phyloP scores from a whole-genome alignment of 2,329 filamentous ascomycete species.

The Pezicula rhizophila region DNA sequence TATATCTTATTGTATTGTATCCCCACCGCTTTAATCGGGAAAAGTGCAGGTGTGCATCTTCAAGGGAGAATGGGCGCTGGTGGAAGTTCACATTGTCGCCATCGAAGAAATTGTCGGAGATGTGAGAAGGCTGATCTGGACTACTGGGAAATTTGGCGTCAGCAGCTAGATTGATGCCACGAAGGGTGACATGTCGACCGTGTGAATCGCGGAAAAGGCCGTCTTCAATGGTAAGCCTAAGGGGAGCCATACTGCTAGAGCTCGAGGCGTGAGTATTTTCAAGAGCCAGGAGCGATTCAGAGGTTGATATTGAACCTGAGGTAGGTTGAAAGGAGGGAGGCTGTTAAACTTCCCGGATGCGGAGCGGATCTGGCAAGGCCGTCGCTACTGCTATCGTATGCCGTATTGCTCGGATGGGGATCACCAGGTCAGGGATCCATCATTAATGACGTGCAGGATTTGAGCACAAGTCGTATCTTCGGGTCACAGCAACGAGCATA shows the following conservation, averaged over 20 bases:
- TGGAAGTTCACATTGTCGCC: slow-evolving; percentile 89
- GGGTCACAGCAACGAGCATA: no score
- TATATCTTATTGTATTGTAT: slow-evolving; percentile 92
- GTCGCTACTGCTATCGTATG: no score
- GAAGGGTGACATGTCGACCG: slow-evolving; percentile 78
- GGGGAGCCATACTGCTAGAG: slow-evolving; percentile 56
- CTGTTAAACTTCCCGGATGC: no score
- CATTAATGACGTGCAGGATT: no score
- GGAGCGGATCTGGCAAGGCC: no score
- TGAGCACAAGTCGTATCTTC: no score
- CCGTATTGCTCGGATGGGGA: no score
- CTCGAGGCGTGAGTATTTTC: background rate
- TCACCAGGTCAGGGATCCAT: background rate
- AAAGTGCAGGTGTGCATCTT: slow-evolving; percentile 83
- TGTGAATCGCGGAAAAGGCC: slow-evolving; percentile 75
- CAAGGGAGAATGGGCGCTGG: slow-evolving; percentile 72
- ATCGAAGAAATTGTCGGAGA: slow-evolving; percentile 77
- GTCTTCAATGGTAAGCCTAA: slow-evolving; percentile 79
- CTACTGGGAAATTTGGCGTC: slow-evolving; percentile 84
- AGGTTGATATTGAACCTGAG: no score
- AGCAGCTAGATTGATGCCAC: slow-evolving; percentile 89
- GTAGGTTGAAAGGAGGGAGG: no score
- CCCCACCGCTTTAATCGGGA: slow-evolving; percentile 79
- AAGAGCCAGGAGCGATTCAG: no score
- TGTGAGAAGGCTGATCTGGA: slow-evolving; percentile 76